These are phyloP conservation scores for Thecaphora frezii DNA, from an alignment of 1,284 basidiomycete genomes.

Conservation along the genomic window DNA sequence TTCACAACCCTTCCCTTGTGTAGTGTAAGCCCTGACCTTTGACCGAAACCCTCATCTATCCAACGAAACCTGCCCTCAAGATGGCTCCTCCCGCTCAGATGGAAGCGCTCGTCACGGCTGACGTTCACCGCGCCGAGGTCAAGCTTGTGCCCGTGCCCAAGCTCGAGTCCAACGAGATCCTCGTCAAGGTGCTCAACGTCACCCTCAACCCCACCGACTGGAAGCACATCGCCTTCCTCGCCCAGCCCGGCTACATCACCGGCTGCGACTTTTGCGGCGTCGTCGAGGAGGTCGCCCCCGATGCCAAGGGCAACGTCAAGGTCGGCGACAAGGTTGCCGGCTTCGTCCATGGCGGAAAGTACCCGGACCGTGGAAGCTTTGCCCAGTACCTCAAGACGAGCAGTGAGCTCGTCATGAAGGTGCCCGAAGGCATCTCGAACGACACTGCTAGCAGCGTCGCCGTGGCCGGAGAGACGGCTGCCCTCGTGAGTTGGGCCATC, in stretches of 20 bases:
- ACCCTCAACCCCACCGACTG: constrained; percentile 57
- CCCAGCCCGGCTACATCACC: constrained; percentile 60
- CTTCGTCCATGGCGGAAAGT: constrained; percentile 62
- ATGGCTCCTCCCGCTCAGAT: constrained; percentile 29
- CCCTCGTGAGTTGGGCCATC: constrained; percentile 15
- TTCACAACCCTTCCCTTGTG: too few relatives aligned
- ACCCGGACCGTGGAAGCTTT: constrained; percentile 56
- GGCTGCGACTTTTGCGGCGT: constrained; percentile 68
- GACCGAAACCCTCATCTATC: too few relatives aligned
- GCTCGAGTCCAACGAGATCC: constrained; percentile 30
- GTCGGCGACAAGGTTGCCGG: constrained; percentile 67
- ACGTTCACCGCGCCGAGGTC: constrained; percentile 37
- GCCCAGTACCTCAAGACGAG: constrained; percentile 57
- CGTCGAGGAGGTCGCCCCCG: constrained; percentile 63
- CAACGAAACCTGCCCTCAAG: background rate
- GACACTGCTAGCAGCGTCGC: constrained; percentile 38
- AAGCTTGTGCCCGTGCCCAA: constrained; percentile 43
- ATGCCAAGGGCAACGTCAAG: constrained; percentile 56
- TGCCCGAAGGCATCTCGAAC: constrained; percentile 39
- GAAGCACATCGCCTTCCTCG: constrained; percentile 58
- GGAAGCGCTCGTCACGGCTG: constrained; percentile 41
- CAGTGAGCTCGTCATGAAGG: constrained; percentile 35
- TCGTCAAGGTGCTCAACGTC: constrained; percentile 38
- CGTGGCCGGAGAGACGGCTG: constrained; percentile 49
- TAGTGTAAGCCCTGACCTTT: too few relatives aligned